Percentiles rank a stretch among this genome's conserved stretches.
Evolutionary conservation across 2,329 filamentous ascomycete genomes (phyloP).

Genomic region (Thielaviopsis ethacetica): DNA sequence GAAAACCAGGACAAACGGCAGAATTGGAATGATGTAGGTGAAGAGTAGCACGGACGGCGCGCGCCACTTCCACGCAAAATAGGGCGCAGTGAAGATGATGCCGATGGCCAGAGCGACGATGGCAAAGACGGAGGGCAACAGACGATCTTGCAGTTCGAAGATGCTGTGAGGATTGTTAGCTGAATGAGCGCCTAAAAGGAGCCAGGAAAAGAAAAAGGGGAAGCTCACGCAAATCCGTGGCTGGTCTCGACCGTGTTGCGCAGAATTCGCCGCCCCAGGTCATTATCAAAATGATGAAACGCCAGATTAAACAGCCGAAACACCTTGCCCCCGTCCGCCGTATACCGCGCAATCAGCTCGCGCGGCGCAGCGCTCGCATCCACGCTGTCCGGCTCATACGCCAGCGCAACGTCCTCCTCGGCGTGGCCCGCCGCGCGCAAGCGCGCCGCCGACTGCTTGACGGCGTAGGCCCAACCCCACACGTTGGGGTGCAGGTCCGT

Average conservation of each 20-base stretch:
- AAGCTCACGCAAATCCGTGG: conserved; percentile 40
- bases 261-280: conserved; percentile 42
- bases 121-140: conserved; percentile 35
- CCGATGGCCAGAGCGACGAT: conserved; percentile 35
- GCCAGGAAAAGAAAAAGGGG: conserved; percentile 15
- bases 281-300: conserved; percentile 63
- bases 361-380: conserved; percentile 47
- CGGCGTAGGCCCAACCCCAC: conserved; percentile 37
- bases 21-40: conserved; percentile 47
- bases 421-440: conserved; percentile 26
- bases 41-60: conserved; percentile 43
- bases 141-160: conserved; percentile 58
- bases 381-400: conserved; percentile 42
- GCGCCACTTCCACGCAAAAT: conserved; percentile 35
- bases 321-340: conserved; percentile 27
- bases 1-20: conserved; percentile 51
- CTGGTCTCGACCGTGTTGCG: conserved; percentile 47
- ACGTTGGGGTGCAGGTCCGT: conserved; percentile 51
- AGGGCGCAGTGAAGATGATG: conserved; percentile 33
- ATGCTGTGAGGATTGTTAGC: conserved; percentile 26
- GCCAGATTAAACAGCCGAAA: conserved; percentile 58
- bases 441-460: conserved; percentile 17
- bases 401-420: conserved; percentile 22
- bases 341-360: conserved; percentile 24
- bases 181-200: conserved; percentile 4